A percentile compares a stretch with the other conserved stretches of the same genome.
Evolutionary conservation across 2,329 filamentous ascomycete species (phyloP).

Genomic region (Hymenoscyphus albidus): DNA sequence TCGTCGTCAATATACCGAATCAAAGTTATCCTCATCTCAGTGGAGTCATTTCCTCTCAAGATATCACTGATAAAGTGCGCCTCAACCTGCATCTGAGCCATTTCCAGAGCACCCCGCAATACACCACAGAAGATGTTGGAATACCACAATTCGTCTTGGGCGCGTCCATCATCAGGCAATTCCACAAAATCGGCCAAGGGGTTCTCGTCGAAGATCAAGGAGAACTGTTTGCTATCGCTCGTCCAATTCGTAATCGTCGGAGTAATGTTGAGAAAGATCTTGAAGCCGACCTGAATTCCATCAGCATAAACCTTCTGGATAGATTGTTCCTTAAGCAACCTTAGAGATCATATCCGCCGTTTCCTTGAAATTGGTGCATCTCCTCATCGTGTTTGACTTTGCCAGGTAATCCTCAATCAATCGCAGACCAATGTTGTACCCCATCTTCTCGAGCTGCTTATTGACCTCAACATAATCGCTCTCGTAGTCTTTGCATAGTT

Average conservation of each 20-base stretch:
- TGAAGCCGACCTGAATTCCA: constrained; percentile 77
- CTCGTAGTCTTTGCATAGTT: constrained; percentile 95
- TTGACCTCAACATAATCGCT: constrained; percentile 94
- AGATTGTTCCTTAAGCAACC: constrained; percentile 43
- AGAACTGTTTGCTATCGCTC: constrained; percentile 93
- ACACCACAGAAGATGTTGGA: constrained; percentile 96
- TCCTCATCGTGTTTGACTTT: constrained; percentile 84
- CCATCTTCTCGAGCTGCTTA: constrained; percentile 97
- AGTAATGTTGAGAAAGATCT: constrained; percentile 97
- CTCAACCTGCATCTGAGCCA: constrained; percentile 99
- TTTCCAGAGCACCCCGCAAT: constrained; percentile 84
- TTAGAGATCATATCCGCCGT: constrained; percentile 96
- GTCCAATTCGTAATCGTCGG: constrained; percentile 95
- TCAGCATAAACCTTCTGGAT: not conserved
- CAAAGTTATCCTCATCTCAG: constrained; percentile 91
- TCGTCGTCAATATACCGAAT: constrained; percentile 97
- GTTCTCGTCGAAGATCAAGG: constrained; percentile 93
- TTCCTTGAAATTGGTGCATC: constrained; percentile 89
- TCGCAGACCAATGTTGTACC: constrained; percentile 94
- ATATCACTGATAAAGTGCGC: constrained; percentile 95
- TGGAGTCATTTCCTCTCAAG: constrained; percentile 88
- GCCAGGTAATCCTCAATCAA: constrained; percentile 97
- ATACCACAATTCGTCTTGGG: constrained; percentile 97
- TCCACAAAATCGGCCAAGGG: constrained; percentile 97
- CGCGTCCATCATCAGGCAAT: constrained; percentile 88